phyloP scores from a whole-genome alignment of 768 basidiomycete genomes.

The Amanita thiersii region DNA sequence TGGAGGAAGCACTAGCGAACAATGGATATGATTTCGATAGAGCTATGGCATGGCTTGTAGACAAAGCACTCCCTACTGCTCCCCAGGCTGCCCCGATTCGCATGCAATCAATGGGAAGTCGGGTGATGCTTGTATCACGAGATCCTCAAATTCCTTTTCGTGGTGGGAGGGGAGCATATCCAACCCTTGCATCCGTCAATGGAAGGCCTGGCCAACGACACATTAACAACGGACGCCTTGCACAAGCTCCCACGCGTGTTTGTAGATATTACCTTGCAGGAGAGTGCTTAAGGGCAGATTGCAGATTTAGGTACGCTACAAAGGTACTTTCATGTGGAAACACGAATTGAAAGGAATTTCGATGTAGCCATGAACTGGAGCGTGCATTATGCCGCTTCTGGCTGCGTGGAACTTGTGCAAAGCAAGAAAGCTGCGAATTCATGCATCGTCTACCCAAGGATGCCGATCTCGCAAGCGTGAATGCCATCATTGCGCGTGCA shows the following conservation, averaged over 20 bases:
- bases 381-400: slow-evolving; percentile 95
- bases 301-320: slow-evolving; percentile 81
- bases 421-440: slow-evolving; percentile 95
- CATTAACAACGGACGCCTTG: slow-evolving; percentile 16
- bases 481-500: slow-evolving; percentile 58
- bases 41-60: slow-evolving; percentile 92
- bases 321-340: slow-evolving; percentile 3
- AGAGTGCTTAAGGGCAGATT: slow-evolving; percentile 92
- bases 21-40: slow-evolving; percentile 94
- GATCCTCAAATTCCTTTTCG: slow-evolving; percentile 32
- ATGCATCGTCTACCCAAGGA: slow-evolving; percentile 86
- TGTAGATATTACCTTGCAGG: slow-evolving; percentile 97
- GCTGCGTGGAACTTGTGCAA: slow-evolving; percentile 95
- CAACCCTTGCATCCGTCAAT: slow-evolving; percentile 17
- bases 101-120: slow-evolving; percentile 57
- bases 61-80: slow-evolving; percentile 48
- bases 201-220: no score
- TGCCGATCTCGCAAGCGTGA: slow-evolving; percentile 67
- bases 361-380: slow-evolving; percentile 82
- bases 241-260: slow-evolving; percentile 64
- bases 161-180: slow-evolving; percentile 31
- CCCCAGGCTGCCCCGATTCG: slow-evolving; percentile 39
- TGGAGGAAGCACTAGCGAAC: slow-evolving; percentile 85
- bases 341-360: slow-evolving; percentile 9
- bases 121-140: slow-evolving; percentile 58